Percentiles rank a stretch among this genome's conserved stretches.
Evolutionary conservation across 306 rosid genomes (phyloP).

Genomic region (Leucaena leucocephala): DNA sequence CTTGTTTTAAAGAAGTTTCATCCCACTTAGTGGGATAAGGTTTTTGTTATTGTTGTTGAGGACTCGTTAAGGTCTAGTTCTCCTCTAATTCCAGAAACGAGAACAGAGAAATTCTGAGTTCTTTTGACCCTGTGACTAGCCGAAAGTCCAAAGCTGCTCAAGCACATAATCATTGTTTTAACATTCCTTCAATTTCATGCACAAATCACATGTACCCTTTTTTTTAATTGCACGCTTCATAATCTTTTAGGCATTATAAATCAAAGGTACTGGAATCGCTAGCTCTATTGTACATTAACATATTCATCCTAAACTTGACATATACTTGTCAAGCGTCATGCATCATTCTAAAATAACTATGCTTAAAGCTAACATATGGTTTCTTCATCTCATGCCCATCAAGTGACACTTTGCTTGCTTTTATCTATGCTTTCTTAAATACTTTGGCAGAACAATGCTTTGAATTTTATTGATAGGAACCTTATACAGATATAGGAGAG

Average conservation of each 20-base stretch:
- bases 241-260: not conserved
- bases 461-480: no score
- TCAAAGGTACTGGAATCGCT: not conserved
- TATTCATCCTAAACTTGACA: not conserved
- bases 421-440: no score
- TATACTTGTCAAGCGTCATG: not conserved
- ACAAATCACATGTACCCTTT: not conserved
- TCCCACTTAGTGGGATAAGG: no score
- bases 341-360: no score
- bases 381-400: no score
- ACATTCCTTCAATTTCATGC: not conserved
- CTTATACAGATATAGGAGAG: no score
- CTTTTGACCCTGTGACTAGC: not conserved
- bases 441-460: no score
- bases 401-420: no score
- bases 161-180: not conserved
- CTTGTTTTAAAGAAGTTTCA: no score
- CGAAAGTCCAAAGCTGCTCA: not conserved
- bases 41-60: no score
- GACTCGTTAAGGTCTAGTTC: no score
- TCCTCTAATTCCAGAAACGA: not conserved
- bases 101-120: not conserved
- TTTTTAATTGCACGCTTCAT: not conserved
- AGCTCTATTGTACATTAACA: not conserved
- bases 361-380: no score